phyloP scores from a whole-genome alignment of 2,329 filamentous ascomycete species.

The Hymenotorrendiella dingleyae region DNA sequence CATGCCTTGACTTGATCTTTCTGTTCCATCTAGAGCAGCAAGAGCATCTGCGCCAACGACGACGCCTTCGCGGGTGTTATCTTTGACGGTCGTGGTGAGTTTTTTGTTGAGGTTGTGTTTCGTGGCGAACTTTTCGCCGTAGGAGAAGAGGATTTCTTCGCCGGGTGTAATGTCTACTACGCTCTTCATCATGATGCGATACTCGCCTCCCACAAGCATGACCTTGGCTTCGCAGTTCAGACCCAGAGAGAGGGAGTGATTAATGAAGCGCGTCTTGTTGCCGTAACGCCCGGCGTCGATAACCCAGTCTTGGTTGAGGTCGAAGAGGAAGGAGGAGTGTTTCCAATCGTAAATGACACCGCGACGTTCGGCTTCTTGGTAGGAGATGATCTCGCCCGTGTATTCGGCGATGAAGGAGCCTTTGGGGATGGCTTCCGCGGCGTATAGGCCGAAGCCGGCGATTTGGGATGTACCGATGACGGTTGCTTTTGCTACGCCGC shows the following conservation, averaged over 20 bases:
- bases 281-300: slow-evolving; percentile 72
- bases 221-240: slow-evolving; percentile 62
- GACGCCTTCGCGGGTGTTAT: slow-evolving; percentile 18
- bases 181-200: slow-evolving; percentile 70
- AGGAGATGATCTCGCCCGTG: slow-evolving; percentile 63
- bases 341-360: slow-evolving; percentile 33
- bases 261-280: slow-evolving; percentile 79
- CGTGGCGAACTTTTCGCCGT: slow-evolving; percentile 64
- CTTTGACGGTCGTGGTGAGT: slow-evolving; percentile 14
- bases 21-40: slow-evolving; percentile 22
- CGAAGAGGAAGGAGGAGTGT: slow-evolving; percentile 43
- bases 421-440: slow-evolving; percentile 37
- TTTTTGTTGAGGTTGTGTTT: slow-evolving; percentile 43
- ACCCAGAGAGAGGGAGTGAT: slow-evolving; percentile 63
- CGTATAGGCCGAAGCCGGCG: slow-evolving; percentile 64
- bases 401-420: slow-evolving; percentile 79
- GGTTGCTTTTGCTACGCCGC: slow-evolving; percentile 58
- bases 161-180: slow-evolving; percentile 60
- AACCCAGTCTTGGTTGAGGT: slow-evolving; percentile 42
- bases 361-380: slow-evolving; percentile 25
- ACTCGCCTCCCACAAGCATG: slow-evolving; percentile 67
- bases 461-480: slow-evolving; percentile 66
- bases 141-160: slow-evolving; percentile 78
- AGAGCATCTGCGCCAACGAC: slow-evolving; percentile 19
- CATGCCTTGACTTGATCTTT: too few relatives aligned